Base-by-base conservation (phyloP, 805 yeast genomes). In the Teunomyces gatunensis region DNA sequence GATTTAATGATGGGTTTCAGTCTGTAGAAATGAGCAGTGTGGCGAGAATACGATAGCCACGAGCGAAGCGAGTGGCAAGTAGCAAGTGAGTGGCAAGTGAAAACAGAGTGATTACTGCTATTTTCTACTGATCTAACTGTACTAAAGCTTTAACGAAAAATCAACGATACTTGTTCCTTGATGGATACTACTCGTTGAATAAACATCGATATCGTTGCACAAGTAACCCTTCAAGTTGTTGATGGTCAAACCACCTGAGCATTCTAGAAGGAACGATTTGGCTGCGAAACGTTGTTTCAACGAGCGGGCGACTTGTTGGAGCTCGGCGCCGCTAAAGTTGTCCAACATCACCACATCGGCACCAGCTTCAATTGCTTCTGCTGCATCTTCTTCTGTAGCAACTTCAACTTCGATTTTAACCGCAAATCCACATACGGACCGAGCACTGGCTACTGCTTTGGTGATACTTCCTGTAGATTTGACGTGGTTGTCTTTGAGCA, bases 321-420 rank as follows among this genome's bases (percentile, higher is more conserved):
- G 72, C 13, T 76, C 85, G 0, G 75, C 79, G 2, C 89, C 88
- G 3, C 75, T 62, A 65, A 92, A 92, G 64, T 91, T 91, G 61
- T 91, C 98, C 60, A 91, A 77, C 98, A 91, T 91, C 51, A 92
- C 85, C 17, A 92, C 87, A 65, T 91, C 98, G 0, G 97, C 97
- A 10, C 98, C 97, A 1, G 97, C 96, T 12, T 73, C 80, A 57
- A 92, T 92, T 21, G 98, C 98, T 63, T 92, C 97, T 53, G 78
- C 74, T 1, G 98, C 98, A 59, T 90, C 97, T 4, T 69, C 80
- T 62, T 87, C 96, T 48, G 79, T 73, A 64, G 88, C 90, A 49
- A 90, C 91, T 67, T 91, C 98, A 30, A 91, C 97, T 66, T 91
- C 98, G 47, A 91, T 86, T 67, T 91, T 91, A 33, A 86, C 77